A percentile compares a stretch with the other conserved stretches of the same genome.
These are phyloP conservation scores for Collybia mongolica DNA, from an alignment of 768 basidiomycete genomes.

Conservation along the genomic window DNA sequence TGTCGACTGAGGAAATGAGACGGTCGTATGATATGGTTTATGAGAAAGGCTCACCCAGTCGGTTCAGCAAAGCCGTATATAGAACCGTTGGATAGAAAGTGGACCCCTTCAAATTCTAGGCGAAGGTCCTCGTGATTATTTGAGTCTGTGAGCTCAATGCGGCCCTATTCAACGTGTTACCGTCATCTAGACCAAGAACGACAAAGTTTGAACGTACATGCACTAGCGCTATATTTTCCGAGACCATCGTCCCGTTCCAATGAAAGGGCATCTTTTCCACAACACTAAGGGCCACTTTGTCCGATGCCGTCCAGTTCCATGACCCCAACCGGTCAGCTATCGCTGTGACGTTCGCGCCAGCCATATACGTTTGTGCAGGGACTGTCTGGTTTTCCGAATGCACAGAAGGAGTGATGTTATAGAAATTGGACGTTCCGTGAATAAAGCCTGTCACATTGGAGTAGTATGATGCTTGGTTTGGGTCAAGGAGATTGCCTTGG, in stretches of 20 bases:
- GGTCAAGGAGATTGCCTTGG: slow-evolving; percentile 42
- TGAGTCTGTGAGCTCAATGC: slow-evolving; percentile 61
- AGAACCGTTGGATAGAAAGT: slow-evolving; percentile 70
- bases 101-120: slow-evolving; percentile 76
- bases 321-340: slow-evolving; percentile 44
- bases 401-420: slow-evolving; percentile 59
- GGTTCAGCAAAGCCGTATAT: slow-evolving; percentile 76
- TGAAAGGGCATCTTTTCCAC: slow-evolving; percentile 53
- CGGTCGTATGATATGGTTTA: neutral
- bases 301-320: slow-evolving; percentile 72
- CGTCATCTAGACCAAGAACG: slow-evolving; percentile 1
- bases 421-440: slow-evolving; percentile 56
- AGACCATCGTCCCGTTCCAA: slow-evolving; percentile 28
- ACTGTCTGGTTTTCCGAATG: slow-evolving; percentile 35
- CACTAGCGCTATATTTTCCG: slow-evolving; percentile 54
- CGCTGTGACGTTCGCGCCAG: slow-evolving; percentile 48
- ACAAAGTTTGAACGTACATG: slow-evolving; percentile 49
- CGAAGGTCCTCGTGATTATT: slow-evolving; percentile 55
- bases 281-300: slow-evolving; percentile 64
- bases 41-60: slow-evolving; percentile 42
- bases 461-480: slow-evolving; percentile 57
- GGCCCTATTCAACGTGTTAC: slow-evolving; percentile 46
- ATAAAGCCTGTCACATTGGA: slow-evolving; percentile 79
- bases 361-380: slow-evolving; percentile 49
- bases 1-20: slow-evolving; percentile 34